phyloP scores from a whole-genome alignment of 2,329 filamentous ascomycete genomes.

The Magnaporthales sp. region DNA sequence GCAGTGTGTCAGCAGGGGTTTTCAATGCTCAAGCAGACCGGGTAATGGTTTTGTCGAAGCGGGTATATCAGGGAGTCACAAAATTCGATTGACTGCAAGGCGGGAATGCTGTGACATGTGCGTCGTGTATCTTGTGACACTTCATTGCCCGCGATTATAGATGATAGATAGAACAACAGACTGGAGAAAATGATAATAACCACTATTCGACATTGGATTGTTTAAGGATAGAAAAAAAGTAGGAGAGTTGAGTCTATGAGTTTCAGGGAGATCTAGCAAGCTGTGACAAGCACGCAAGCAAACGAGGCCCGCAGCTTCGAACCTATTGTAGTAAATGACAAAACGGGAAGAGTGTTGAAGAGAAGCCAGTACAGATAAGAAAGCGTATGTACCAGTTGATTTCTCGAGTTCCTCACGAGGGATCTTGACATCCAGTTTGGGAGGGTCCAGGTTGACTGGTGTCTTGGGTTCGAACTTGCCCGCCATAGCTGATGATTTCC shows the following conservation, averaged over 20 bases:
- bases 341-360: neutral
- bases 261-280: neutral
- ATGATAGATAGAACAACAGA: neutral
- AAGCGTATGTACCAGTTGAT: conserved; percentile 63
- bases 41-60: neutral
- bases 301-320: neutral
- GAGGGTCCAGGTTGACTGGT: conserved; percentile 67
- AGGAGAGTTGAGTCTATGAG: neutral
- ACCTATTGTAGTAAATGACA: neutral
- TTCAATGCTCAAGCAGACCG: neutral
- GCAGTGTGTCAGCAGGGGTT: neutral
- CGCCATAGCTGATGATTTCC: conserved; percentile 32
- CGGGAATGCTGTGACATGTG: neutral
- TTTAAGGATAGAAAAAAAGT: neutral
- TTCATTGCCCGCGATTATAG: neutral
- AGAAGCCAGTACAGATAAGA: neutral
- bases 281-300: neutral
- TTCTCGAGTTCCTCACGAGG: conserved; percentile 69
- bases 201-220: neutral
- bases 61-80: neutral
- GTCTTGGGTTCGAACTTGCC: conserved; percentile 72
- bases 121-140: neutral
- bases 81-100: neutral
- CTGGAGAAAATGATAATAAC: neutral
- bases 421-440: conserved; percentile 75